Evolutionary conservation across 2,329 filamentous ascomycete genomes (phyloP).

Genomic region (Beauveria varroae): DNA sequence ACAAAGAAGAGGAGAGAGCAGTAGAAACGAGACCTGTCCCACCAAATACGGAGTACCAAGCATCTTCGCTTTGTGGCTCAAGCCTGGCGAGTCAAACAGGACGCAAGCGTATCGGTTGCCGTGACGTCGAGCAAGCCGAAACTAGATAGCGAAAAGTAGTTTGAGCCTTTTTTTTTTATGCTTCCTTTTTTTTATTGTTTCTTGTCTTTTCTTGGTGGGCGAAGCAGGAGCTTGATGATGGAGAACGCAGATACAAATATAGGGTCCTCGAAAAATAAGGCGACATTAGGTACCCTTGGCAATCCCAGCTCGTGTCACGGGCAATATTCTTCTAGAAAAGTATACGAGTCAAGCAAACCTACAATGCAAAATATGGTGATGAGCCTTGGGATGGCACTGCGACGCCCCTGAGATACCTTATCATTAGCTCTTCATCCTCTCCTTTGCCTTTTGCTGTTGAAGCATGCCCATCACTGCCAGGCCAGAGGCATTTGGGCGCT

Average conservation of each 20-base stretch:
- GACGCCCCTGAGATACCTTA: not conserved
- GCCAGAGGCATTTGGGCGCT: too few species aligned
- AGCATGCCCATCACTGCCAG: not conserved
- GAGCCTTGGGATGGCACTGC: too few species aligned
- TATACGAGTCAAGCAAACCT: not conserved
- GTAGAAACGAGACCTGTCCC: not conserved
- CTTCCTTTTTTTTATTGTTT: not conserved
- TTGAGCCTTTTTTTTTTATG: not conserved
- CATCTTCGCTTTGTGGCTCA: not conserved
- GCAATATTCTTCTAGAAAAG: not conserved
- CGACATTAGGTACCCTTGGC: not conserved
- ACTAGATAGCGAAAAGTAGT: not conserved
- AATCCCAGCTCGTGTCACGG: not conserved
- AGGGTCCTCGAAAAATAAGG: not conserved
- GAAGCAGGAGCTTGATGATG: not conserved
- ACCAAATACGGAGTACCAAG: slow-evolving; percentile 5
- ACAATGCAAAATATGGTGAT: not conserved
- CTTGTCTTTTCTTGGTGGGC: not conserved
- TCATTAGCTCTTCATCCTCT: not conserved
- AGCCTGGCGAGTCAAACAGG: not conserved
- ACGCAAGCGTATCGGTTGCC: not conserved
- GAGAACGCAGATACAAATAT: not conserved
- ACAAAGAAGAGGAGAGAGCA: not conserved
- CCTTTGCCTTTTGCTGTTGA: not conserved
- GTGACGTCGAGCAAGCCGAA: not conserved